These are phyloP conservation scores for Mortierella sp. DNA, from an alignment of 371 early-diverging fungal genomes.

Conservation along the genomic window DNA sequence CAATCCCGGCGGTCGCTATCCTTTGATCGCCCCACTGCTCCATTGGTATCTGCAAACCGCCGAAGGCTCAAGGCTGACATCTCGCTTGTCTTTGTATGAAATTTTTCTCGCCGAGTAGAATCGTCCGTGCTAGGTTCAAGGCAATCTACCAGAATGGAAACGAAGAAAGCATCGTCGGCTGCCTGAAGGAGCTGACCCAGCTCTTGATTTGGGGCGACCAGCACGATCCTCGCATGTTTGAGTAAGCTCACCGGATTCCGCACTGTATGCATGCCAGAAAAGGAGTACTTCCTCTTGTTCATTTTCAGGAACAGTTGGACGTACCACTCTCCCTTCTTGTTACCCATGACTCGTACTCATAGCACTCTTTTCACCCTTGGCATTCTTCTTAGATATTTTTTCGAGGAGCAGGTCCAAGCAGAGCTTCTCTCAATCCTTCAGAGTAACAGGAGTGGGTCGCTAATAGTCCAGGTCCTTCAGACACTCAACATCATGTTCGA, in stretches of 20 bases:
- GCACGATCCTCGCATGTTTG: conserved; percentile 57
- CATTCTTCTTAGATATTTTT: conserved; percentile 44
- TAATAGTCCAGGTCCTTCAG: conserved; percentile 64
- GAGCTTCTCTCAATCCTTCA: conserved; percentile 42
- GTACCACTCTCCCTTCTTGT: conserved; percentile 1
- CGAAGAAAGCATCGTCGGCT: conserved; percentile 43
- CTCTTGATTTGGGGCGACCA: conserved; percentile 67
- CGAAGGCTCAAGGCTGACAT: not conserved
- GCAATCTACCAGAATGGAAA: conserved; percentile 32
- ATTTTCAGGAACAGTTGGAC: conserved; percentile 12
- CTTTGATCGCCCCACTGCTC: not conserved
- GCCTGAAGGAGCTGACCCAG: conserved; percentile 61
- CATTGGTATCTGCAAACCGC: not conserved
- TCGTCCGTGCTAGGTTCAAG: conserved; percentile 35
- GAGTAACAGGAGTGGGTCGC: conserved; percentile 35
- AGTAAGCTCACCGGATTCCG: conserved; percentile 30
- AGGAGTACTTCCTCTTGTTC: not conserved
- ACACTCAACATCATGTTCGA: conserved; percentile 71
- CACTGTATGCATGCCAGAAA: too few species aligned
- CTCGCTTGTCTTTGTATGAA: not conserved
- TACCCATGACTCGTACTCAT: not conserved
- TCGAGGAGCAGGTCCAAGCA: conserved; percentile 46
- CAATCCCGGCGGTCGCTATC: conserved; percentile 3
- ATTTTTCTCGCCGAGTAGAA: conserved; percentile 15
- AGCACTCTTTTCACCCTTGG: not conserved